Evolutionary conservation across 2,329 filamentous ascomycete species (phyloP).

Genomic region (Calcarisporium arbuscula): DNA sequence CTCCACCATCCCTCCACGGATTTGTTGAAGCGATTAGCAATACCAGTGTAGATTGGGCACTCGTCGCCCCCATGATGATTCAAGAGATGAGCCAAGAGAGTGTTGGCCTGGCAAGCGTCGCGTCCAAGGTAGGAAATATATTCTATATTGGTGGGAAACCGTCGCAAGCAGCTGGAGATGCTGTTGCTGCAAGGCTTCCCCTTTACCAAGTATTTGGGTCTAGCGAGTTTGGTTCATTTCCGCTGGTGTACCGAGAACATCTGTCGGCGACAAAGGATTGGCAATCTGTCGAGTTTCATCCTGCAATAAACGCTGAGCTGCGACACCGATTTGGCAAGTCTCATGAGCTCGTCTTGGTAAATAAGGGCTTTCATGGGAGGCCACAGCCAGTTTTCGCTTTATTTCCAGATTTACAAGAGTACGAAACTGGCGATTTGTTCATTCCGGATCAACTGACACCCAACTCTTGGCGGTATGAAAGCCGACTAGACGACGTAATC

Average conservation of each 20-base stretch:
- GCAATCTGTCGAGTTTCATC: conserved; percentile 5
- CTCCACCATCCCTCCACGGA: conserved; percentile 4
- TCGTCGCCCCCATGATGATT: conserved; percentile 2
- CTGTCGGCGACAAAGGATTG: conserved; percentile 1
- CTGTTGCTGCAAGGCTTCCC: background rate
- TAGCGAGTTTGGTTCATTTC: conserved; percentile 5
- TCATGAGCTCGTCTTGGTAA: conserved; percentile 3
- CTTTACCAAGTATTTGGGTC: conserved; percentile 3
- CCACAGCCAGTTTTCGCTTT: background rate
- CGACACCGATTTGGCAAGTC: conserved; percentile 2
- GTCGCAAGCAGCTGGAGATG: conserved; percentile 1
- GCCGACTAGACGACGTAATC: conserved; percentile 7
- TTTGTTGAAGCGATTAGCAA: conserved; percentile 9
- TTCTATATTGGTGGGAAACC: conserved; percentile 1
- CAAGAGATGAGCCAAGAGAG: conserved; percentile 1
- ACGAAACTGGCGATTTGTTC: conserved; percentile 5
- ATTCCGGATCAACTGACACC: conserved; percentile 2
- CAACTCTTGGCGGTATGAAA: conserved; percentile 3
- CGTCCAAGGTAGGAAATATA: background rate
- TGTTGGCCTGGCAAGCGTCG: background rate
- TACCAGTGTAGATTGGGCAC: conserved; percentile 1
- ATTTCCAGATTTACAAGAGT: conserved; percentile 3
- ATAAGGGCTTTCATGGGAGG: conserved; percentile 1
- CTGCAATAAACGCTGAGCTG: background rate
- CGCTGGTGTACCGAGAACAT: conserved; percentile 2